phyloP scores from a whole-genome alignment of 1,139 yeast species.

The Suzukiozyma palmioleophila region DNA sequence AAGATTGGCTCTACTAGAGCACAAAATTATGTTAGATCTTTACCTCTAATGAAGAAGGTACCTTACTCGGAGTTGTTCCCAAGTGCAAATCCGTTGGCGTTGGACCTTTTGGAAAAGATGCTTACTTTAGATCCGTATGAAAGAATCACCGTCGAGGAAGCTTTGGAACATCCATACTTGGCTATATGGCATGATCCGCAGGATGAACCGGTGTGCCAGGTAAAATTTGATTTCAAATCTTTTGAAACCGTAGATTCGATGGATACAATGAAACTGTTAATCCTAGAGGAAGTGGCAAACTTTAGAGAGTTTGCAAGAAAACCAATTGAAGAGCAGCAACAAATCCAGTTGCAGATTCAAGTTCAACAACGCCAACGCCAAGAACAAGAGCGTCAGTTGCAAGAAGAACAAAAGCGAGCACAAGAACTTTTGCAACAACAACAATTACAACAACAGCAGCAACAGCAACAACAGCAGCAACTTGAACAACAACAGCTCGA shows the following conservation, averaged over 20 bases:
- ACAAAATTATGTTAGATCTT: slow-evolving; percentile 83
- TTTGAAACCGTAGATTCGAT: slow-evolving; percentile 86
- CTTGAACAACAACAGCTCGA: slow-evolving; percentile 6
- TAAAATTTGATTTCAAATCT: slow-evolving; percentile 76
- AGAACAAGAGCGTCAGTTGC: slow-evolving; percentile 13
- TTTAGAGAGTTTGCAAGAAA: slow-evolving; percentile 80
- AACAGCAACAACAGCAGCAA: slow-evolving; percentile 13
- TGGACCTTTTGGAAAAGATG: slow-evolving; percentile 79
- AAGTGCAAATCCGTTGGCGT: slow-evolving; percentile 78
- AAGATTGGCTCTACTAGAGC: slow-evolving; percentile 88
- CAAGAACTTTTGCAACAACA: slow-evolving; percentile 14
- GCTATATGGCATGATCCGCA: slow-evolving; percentile 95
- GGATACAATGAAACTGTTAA: slow-evolving; percentile 69
- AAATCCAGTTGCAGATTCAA: slow-evolving; percentile 38
- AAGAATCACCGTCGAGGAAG: slow-evolving; percentile 85
- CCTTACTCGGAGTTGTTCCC: slow-evolving; percentile 77
- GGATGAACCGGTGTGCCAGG: slow-evolving; percentile 85
- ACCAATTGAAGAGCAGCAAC: slow-evolving; percentile 67
- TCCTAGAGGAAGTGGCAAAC: slow-evolving; percentile 72
- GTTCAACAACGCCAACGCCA: slow-evolving; percentile 29
- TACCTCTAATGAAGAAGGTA: slow-evolving; percentile 79
- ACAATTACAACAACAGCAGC: slow-evolving; percentile 10
- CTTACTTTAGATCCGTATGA: slow-evolving; percentile 82
- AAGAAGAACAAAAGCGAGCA: slow-evolving; percentile 13
- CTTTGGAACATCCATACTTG: slow-evolving; percentile 84